Evolutionary conservation across 2,329 filamentous ascomycete species (phyloP).

Genomic region (Clathrospora elynae): DNA sequence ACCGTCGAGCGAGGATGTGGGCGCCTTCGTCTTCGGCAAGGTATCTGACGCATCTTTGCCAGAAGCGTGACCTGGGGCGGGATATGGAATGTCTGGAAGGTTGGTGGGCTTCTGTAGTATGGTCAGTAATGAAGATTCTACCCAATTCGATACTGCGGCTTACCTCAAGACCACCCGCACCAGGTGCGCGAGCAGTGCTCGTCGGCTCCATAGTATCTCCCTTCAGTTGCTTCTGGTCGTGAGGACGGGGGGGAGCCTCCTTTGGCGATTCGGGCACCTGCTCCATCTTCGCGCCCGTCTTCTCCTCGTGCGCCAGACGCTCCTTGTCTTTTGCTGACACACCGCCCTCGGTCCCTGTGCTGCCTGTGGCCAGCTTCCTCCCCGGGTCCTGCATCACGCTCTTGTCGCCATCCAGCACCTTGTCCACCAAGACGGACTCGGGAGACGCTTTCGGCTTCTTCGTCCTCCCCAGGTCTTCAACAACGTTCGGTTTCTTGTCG

Average conservation of each 20-base stretch:
- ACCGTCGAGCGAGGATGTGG: slow-evolving; percentile 39
- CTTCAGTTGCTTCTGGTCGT: slow-evolving; percentile 70
- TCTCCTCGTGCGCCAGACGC: slow-evolving; percentile 68
- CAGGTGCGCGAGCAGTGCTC: slow-evolving; percentile 29
- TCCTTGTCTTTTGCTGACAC: slow-evolving; percentile 86
- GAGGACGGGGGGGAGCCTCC: slow-evolving; percentile 79
- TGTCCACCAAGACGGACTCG: slow-evolving; percentile 39
- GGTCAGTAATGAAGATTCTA: slow-evolving; percentile 17
- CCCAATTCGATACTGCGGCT: slow-evolving; percentile 9
- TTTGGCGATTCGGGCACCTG: slow-evolving; percentile 85
- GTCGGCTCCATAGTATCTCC: slow-evolving; percentile 20
- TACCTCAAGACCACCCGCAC: slow-evolving; percentile 49
- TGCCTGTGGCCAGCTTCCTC: slow-evolving; percentile 75
- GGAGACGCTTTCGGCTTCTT: slow-evolving; percentile 32
- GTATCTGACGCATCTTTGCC: slow-evolving; percentile 63
- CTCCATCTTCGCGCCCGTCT: slow-evolving; percentile 67
- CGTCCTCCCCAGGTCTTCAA: slow-evolving; percentile 48
- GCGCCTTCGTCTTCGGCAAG: slow-evolving; percentile 30
- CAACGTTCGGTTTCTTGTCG: slow-evolving; percentile 40
- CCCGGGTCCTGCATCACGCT: slow-evolving; percentile 93
- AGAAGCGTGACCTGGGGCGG: slow-evolving; percentile 66
- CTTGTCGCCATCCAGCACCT: slow-evolving; percentile 62
- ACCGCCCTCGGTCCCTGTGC: slow-evolving; percentile 87
- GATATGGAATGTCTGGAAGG: slow-evolving; percentile 76
- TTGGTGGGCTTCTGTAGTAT: slow-evolving; percentile 72